These are phyloP conservation scores for Trifolium pratense DNA, from an alignment of 306 rosid genomes.

Conservation along the genomic window DNA sequence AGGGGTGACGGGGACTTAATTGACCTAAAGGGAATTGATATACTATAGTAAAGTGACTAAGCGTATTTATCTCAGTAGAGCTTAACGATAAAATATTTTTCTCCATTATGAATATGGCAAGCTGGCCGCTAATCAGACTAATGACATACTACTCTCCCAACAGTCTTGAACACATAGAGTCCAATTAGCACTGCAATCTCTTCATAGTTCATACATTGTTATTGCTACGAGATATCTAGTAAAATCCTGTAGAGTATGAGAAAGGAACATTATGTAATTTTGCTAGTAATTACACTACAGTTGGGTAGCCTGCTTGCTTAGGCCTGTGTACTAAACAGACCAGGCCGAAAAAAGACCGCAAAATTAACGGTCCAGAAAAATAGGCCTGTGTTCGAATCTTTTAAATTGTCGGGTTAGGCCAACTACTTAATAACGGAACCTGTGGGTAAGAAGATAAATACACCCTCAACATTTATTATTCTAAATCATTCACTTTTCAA, in stretches of 20 bases:
- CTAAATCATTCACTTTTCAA: background rate
- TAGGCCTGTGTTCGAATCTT: background rate
- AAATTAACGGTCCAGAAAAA: background rate
- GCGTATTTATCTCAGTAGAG: background rate
- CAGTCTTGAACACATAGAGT: background rate
- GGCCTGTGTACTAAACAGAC: background rate
- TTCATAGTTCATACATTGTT: background rate
- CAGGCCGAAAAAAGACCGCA: background rate
- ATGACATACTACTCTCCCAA: background rate
- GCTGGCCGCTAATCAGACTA: background rate
- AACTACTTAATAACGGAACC: slow-evolving; percentile 6
- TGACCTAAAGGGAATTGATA: slow-evolving; percentile 1
- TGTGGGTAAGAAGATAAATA: slow-evolving; percentile 1
- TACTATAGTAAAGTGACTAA: background rate
- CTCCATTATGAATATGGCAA: background rate
- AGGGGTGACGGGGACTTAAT: background rate
- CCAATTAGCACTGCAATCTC: background rate
- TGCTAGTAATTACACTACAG: background rate
- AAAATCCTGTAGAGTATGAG: background rate
- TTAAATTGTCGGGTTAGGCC: background rate
- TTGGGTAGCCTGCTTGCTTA: no score
- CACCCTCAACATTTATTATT: background rate
- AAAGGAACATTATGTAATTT: background rate
- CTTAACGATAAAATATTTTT: background rate
- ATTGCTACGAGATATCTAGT: background rate